phyloP scores from a whole-genome alignment of 179 eudicot genomes.

The Silene vulgaris region DNA sequence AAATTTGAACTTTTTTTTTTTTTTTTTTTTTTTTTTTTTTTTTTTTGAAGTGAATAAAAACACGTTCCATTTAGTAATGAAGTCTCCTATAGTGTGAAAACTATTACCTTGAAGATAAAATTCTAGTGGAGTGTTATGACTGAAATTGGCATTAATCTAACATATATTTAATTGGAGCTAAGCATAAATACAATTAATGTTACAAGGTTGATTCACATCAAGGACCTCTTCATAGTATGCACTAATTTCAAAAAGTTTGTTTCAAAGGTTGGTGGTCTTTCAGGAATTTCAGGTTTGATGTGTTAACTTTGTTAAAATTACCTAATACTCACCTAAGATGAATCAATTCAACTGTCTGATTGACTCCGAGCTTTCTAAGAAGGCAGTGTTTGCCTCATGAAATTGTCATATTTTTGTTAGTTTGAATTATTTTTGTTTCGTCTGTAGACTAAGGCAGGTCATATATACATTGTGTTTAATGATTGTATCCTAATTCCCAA shows the following conservation, averaged over 20 bases:
- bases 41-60: constrained; percentile 1
- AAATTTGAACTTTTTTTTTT: no score
- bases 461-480: no score
- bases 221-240: neutral
- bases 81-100: neutral
- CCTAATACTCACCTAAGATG: neutral
- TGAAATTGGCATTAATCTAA: constrained; percentile 1
- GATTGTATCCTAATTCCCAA: no score
- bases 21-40: no score
- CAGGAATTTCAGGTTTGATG: neutral
- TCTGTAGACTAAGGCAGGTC: no score
- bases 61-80: neutral
- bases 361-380: neutral
- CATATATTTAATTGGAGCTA: neutral
- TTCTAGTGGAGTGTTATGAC: neutral
- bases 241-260: constrained; percentile 7
- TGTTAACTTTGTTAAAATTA: constrained; percentile 1
- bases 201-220: neutral
- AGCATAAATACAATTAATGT: neutral
- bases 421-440: no score
- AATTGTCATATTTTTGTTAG: no score
- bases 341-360: neutral
- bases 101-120: constrained; percentile 3
- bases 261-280: constrained; percentile 3
- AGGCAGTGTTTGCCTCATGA: neutral